Base-by-base conservation (phyloP, 345 rosid genomes). In the Eutrema yunnanense region DNA sequence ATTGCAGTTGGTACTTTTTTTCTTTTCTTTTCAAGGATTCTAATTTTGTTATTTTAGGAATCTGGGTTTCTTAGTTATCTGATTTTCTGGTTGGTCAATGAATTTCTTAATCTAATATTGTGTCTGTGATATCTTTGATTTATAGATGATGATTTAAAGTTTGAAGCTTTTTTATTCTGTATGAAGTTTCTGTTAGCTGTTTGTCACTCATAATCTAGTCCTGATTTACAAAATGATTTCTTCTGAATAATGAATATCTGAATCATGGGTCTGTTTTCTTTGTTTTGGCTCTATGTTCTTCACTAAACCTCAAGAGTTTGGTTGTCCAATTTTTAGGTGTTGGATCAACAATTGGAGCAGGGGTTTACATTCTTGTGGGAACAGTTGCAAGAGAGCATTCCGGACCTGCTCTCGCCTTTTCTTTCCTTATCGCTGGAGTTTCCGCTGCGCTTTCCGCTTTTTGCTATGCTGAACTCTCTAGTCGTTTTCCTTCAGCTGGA, bases 351-450 rank as follows among this genome's bases (percentile, higher is more conserved):
- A 91, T 94, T 43, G 98, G 98, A 71, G 98, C 98, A 76, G 98
- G 98, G 71, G 97, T 94, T 36, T 94, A 94, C 78, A 88, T 94
- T 50, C 96, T 94, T 43, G 96, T 94, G n/a, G 98, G 97, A 72
- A 91, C 98, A n/a, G 98, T 91, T 43, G 98, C 98, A 12, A 85
- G 98, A 80, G 98, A 94, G 87, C 97, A 89, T 73, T 81, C 96
- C 5, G 98, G 98, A 78, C 98, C 98, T 3, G 91, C 98, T 41
- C 90, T 94, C 4, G 77, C 97, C 43, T 73, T 94, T 56, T 94
- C 98, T 0, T 94, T 94, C 68, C 86, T 94, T 10, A 85, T 91
- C 48, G 98, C 98, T 83, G 98, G 97, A 69, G 81, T 88, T 38
- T 93, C 98, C 2, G 92, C 98, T 29, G 96, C 95, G 8, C 96